Evolutionary conservation across 306 rosid species (phyloP).

Genomic region (Quercus bicolor): DNA sequence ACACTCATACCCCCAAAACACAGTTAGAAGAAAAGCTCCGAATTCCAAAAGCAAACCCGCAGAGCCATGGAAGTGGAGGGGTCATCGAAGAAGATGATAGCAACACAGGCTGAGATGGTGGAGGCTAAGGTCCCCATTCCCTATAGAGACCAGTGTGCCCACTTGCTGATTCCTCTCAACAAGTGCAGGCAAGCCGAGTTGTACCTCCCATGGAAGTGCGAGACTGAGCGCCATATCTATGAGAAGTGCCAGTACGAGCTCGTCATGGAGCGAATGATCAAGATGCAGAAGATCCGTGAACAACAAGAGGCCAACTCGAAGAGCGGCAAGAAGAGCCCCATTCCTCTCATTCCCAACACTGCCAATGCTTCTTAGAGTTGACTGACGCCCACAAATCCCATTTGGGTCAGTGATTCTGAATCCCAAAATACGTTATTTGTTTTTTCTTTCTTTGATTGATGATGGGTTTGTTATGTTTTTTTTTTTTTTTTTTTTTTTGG

Average conservation of each 20-base stretch:
- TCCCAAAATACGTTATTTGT: neutral
- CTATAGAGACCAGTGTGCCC: conserved; percentile 93
- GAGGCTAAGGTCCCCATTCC: conserved; percentile 78
- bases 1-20: too few relatives aligned
- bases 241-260: conserved; percentile 96
- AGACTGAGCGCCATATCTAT: conserved; percentile 70
- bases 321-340: conserved; percentile 30
- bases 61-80: conserved; percentile 57
- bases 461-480: neutral
- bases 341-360: conserved; percentile 71
- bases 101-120: conserved; percentile 89
- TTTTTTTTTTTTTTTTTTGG: neutral
- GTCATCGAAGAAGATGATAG: conserved; percentile 95
- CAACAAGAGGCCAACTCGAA: conserved; percentile 39
- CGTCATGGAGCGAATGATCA: conserved; percentile 90
- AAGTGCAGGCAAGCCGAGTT: conserved; percentile 84
- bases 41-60: neutral
- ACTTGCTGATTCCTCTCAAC: conserved; percentile 86
- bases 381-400: neutral
- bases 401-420: conserved; percentile 12
- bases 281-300: conserved; percentile 91
- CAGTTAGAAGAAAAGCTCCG: too few relatives aligned
- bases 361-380: conserved; percentile 48
- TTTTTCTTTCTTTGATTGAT: neutral
- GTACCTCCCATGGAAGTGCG: conserved; percentile 94